phyloP scores from a whole-genome alignment of 2,329 filamentous ascomycete species.

The Aurifilum marmelostoma region DNA sequence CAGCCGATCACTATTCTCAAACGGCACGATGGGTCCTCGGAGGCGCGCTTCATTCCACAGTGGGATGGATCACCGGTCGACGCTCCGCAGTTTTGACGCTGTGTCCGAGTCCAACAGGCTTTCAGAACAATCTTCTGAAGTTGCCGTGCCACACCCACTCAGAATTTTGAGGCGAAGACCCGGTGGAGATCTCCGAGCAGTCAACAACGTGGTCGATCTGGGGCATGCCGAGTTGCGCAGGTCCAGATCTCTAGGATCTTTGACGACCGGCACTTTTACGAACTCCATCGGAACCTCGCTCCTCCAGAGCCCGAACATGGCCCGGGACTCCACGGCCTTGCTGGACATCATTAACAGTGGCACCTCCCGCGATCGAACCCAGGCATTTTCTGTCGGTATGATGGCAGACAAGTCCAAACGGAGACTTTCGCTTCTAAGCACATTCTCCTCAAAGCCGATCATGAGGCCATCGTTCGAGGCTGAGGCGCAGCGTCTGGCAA shows the following conservation, averaged over 20 bases:
- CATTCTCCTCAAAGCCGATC: conserved; percentile 63
- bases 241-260: conserved; percentile 61
- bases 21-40: conserved; percentile 54
- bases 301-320: conserved; percentile 44
- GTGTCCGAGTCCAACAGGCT: conserved; percentile 59
- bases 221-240: conserved; percentile 53
- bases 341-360: conserved; percentile 50
- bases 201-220: conserved; percentile 65
- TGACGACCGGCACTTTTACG: conserved; percentile 56
- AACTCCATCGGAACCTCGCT: conserved; percentile 65
- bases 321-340: conserved; percentile 45
- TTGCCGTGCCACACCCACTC: conserved; percentile 54
- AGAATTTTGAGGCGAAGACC: conserved; percentile 72
- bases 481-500: conserved; percentile 83
- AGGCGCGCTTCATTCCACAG: conserved; percentile 66
- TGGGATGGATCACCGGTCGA: conserved; percentile 52
- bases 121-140: conserved; percentile 47
- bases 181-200: conserved; percentile 74
- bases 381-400: conserved; percentile 60
- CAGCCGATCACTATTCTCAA: conserved; percentile 52
- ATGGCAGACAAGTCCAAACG: conserved; percentile 55
- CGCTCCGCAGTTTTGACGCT: conserved; percentile 64
- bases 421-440: conserved; percentile 60
- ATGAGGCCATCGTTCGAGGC: conserved; percentile 82
- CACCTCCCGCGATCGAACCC: conserved; percentile 45